Base-by-base conservation (phyloP, 2,329 filamentous ascomycete genomes). In the Talaromyces sp. region DNA sequence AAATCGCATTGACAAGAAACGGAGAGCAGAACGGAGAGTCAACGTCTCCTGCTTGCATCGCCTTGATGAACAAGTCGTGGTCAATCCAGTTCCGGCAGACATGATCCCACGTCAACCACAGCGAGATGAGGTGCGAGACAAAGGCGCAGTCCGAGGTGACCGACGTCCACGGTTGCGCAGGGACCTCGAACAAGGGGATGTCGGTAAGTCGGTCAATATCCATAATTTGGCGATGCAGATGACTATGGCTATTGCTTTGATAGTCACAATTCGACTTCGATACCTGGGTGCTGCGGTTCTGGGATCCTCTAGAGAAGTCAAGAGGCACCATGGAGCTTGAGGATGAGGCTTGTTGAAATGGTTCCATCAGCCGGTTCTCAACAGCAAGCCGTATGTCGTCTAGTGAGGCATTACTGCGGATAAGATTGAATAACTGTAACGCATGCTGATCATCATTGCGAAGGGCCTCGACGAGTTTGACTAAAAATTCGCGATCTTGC, bases 1-100 rank as follows among this genome's bases (percentile, higher is more conserved):
- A 64, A 27, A 75, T 71, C n/a, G 68, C 66, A 62, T 75, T 75
- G 28, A 75, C 73, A 49, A 75, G 64, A 51, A 72, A 74, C 2
- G 72, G 69, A 1, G 72, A 72, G 63, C 73, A 75, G 56, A 69
- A 74, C 10, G 54, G 63, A 10, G 66, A 68, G 6, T 69, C 51
- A 22, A 71, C 27, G 22, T 71, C 58, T 8, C 68, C 68, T 6
- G 62, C 53, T 57, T 65, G 63, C 72, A 73, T 73, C 22, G 69
- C 72, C 1, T 61, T 57, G 7, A 74, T 61, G 53, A 75, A 73
- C 19, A 68, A 36, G 28, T 71, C 68, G 17, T 65, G 63, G 42
- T 75, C 70, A 36, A 75, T 61, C 69, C 70, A 73, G 57, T 72
- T 65, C 9, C 68, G 65, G 22, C 68, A 66, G 10, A 62, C 66